Base-by-base conservation (phyloP, 164 flowering plant species). In the grape (Vitis vinifera) region DNA sequence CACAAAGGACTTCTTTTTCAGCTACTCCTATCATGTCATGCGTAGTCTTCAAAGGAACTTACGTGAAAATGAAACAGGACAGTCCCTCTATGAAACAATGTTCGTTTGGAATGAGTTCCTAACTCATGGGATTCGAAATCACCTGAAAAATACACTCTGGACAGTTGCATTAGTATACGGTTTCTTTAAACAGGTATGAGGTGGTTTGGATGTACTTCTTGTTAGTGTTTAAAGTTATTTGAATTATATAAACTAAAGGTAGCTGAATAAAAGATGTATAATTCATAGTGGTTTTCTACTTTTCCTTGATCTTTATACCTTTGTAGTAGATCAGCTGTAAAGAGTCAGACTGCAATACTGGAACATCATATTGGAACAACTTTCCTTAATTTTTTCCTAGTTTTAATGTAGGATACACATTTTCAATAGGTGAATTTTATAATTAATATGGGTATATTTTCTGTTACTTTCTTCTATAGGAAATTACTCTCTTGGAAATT, bases 91-190 rank as follows among this genome's bases (percentile, higher is more conserved):
- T 70, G 97, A 93, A 68, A 85, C 91, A 62, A 88, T 93, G 98
- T 96, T 96, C 83, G 99, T 96, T 44, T 96, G 99, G 99, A 96
- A 96, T 80, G 95, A 90, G 71, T 93, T 81, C 81, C 78, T 96
- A 65, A 94, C 97, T 63, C 91, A 91, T 55, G 94, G 88, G 68
- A 90, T 92, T 65, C 82, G 93, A 27, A 89, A 81, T 80, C 75
- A 73, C 69, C 94, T 94, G 70, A 84, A 88, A 75, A 94, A 89
- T 80, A 87, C 92, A 19, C 65, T 84, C 10, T 94, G 98, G 98
- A 92, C 96, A 30, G 97, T 93, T 71, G 98, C 97, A 66, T 85
- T 94, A 65, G 92, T 92, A 1, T 85, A 93, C 83, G 99, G 99
- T 69, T 95, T 90, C 83, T 96, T 93, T 77, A 88, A 89, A 73